Base-by-base conservation (phyloP, 164 flowering plant genomes). In the Vitis amurensis region DNA sequence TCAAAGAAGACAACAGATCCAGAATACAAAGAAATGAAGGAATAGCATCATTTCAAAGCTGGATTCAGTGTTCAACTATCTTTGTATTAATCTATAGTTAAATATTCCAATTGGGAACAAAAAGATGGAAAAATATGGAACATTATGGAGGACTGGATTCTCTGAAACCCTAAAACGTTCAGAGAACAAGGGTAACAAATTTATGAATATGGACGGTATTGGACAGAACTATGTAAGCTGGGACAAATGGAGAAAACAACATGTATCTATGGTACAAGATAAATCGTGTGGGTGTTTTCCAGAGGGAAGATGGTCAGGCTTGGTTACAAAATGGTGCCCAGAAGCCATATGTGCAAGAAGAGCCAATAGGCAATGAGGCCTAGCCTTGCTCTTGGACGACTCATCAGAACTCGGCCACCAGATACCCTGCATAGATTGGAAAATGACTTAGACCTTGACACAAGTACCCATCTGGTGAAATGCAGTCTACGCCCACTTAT, bases 331-430 rank as follows among this genome's bases (percentile, higher is more conserved):
- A 94, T 87, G 86, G 89, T 70, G 47, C 86, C 97, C 67, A 95
- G 73, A 13, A 92, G 77, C 96, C 98, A 95, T 57, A 92, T 3
- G 69, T 95, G 97, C 83, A 95, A 67, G 65, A 91, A 50, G 23
- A 95, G 79, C 75, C 90, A 89, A 78, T 95, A 95, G 11, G 85
- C 90, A 60, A 95, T 84, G 11, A 92, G 74, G 49, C 93, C 87
- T 51, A 95, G 81, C 81, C 99, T 88, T 75, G 96, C 97, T 71
- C 91, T 74, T 11, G 99, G 99, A 19, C 84, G 94, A 66, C 83
- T 87, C 94, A 87, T 91, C 68, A 95, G 71, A 74, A 91, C 77
- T 71, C 94, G 85, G 15, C 93, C 88, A 53, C 94, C 93, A 48
- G 91, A 83, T 31, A 95, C 97, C 99, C 98, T 92, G 87, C 75